Evolutionary conservation across 768 basidiomycete genomes (phyloP), one percentile per base, ranked within the genome.

Genomic region (Tulasnella sp.): DNA sequence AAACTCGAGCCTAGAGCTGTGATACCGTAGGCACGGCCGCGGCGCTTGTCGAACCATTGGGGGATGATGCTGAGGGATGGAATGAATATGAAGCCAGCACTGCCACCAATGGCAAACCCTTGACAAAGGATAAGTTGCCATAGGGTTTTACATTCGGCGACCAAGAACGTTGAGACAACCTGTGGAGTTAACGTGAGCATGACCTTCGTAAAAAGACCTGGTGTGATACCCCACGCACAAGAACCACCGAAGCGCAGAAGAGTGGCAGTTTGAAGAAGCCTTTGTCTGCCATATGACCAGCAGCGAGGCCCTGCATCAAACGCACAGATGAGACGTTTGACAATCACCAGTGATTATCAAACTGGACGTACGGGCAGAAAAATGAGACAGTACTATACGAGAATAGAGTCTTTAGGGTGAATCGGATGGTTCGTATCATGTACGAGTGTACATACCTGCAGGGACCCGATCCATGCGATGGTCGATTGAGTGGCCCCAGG

Each of bases 1-100:
- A 59, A 23, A 10, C 30, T 30, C 10, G 58, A 59, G 11, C 58
- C 58, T 21, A 81, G 72, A 0, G 87, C 83, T 9, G 77, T 72
- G 17, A 85, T 61, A 1, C 86, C 85, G 69, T 88, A 68, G 0
- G 80, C 85, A 3, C 80, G 56, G 0, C 80, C 78, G 43, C 80
- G 73, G 58, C 71, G 74, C 58, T 72, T 77, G 61, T 51, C 29
- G 41, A 63, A 59, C 58, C 58, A 59, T 4, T 49, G 29, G 15
- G 58, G 49, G 9, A 59, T 48, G 30, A 59, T 38, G 13, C 29
- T 51, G 4, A 59, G 45, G 3, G 48, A 34, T 13, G 58, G 58
- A 10, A 47, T 19, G 49, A 59, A 59, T 15, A 59, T 30, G 34
- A 59, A 50, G 19, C 58, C 58, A n/a, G 58, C 30, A 15, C 47